Conservation (phyloP, 2,329 filamentous ascomycete species). For the Allantophomopsis cytisporea region DNA sequence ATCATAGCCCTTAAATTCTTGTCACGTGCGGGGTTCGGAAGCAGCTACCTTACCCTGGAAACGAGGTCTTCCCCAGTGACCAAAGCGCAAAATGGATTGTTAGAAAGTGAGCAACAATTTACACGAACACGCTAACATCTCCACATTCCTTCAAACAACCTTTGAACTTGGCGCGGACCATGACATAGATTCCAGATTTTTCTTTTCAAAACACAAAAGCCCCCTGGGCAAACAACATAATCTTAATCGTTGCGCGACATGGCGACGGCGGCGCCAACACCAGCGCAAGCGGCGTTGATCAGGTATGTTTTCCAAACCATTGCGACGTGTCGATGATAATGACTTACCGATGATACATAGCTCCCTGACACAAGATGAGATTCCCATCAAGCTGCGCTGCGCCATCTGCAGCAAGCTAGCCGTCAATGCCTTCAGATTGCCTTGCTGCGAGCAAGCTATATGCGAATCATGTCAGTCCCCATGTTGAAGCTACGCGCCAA, state of each 20-base stretch:
- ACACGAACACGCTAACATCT: too few species aligned
- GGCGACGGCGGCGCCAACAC: slow-evolving; percentile 12
- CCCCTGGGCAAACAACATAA: too few species aligned
- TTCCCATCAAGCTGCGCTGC: slow-evolving; percentile 93
- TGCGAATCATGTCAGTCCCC: slow-evolving; percentile 64
- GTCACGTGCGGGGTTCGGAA: too few species aligned
- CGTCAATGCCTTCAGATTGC: slow-evolving; percentile 78
- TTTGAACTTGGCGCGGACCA: too few species aligned
- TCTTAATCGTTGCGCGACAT: slow-evolving; percentile 6
- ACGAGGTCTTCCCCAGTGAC: too few species aligned
- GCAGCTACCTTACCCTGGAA: too few species aligned
- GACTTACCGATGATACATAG: slow-evolving; percentile 8
- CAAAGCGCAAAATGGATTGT: too few species aligned
- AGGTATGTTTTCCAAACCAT: slow-evolving; percentile 9
- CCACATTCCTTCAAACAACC: too few species aligned
- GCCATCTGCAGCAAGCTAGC: slow-evolving; percentile 86
- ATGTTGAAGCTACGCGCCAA: not conserved
- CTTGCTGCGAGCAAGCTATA: slow-evolving; percentile 91
- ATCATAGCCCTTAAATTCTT: too few species aligned
- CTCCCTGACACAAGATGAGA: slow-evolving; percentile 45
- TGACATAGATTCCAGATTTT: too few species aligned
- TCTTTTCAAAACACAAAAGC: too few species aligned
- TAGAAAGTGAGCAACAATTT: too few species aligned
- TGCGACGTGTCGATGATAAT: not conserved
- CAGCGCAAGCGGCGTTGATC: slow-evolving; percentile 19